Percentiles rank a stretch among this genome's conserved stretches.
phyloP scores from a whole-genome alignment of 2,329 filamentous ascomycete species.

The Botrytis tulipae region DNA sequence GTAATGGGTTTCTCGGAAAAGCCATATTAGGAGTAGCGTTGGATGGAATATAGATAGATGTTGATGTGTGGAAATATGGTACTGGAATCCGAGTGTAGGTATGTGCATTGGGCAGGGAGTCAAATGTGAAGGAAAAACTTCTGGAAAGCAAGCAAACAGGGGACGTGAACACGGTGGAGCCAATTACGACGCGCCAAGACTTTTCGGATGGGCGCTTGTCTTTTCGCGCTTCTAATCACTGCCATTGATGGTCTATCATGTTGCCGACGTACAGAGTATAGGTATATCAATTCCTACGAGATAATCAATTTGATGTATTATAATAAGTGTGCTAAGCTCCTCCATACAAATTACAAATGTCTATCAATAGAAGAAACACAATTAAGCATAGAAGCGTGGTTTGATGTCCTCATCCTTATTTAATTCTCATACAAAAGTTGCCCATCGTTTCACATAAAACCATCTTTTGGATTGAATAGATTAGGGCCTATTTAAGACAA shows the following conservation, averaged over 20 bases:
- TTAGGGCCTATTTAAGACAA: not conserved
- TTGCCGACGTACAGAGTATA: too few species aligned
- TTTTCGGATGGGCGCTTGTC: not conserved
- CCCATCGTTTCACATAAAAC: not conserved
- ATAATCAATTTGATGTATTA: not conserved
- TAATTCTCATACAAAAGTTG: not conserved
- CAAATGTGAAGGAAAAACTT: not conserved
- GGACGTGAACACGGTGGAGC: not conserved
- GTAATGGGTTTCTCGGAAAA: not conserved
- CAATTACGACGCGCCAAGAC: slow-evolving; percentile 19
- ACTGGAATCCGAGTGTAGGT: not conserved
- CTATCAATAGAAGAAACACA: not conserved
- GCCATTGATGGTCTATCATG: not conserved
- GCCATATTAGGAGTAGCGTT: not conserved
- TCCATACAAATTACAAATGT: not conserved
- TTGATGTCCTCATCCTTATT: not conserved
- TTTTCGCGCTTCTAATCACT: not conserved
- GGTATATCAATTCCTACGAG: not conserved
- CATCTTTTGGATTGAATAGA: not conserved
- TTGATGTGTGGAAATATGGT: not conserved
- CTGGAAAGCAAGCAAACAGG: not conserved
- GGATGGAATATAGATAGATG: not conserved
- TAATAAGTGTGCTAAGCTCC: not conserved
- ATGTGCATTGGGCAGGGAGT: not conserved
- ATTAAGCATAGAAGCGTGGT: not conserved